Conservation (phyloP, 257 asterid genomes). For the Nicotiana attenuata region DNA sequence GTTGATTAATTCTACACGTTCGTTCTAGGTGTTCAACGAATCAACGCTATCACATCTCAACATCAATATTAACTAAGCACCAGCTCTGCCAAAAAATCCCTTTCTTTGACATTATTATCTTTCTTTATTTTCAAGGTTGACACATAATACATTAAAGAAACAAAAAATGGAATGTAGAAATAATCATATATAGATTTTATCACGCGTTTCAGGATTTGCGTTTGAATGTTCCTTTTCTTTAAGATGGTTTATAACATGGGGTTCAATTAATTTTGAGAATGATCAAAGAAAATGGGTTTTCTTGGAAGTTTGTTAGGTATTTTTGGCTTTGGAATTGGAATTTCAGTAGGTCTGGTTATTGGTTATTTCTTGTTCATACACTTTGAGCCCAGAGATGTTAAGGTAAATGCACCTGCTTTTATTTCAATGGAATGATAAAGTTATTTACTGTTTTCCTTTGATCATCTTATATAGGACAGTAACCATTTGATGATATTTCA, state of each 20-base stretch:
- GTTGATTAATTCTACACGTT: background rate
- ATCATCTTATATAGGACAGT: too few relatives aligned
- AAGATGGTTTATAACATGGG: background rate
- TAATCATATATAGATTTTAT: too few relatives aligned
- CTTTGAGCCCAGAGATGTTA: conserved; percentile 32
- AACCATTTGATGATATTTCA: background rate
- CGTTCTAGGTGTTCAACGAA: background rate
- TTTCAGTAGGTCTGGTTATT: conserved; percentile 47
- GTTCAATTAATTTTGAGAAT: background rate
- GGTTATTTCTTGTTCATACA: conserved; percentile 58
- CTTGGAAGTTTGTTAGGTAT: conserved; percentile 36
- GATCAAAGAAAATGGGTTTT: conserved; percentile 46
- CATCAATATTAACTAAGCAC: background rate
- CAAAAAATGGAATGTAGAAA: background rate
- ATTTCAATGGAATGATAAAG: background rate
- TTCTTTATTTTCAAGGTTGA: background rate
- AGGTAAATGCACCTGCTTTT: conserved; percentile 28
- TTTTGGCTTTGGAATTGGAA: conserved; percentile 58
- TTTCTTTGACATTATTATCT: background rate
- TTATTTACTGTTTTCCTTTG: background rate
- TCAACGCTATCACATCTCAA: conserved; percentile 9
- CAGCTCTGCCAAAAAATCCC: background rate
- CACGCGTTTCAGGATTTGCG: background rate
- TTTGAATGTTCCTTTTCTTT: background rate
- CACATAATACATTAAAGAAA: background rate